phyloP scores from a whole-genome alignment of 2,329 filamentous ascomycete genomes.

The Proliferodiscus dingleyae region DNA sequence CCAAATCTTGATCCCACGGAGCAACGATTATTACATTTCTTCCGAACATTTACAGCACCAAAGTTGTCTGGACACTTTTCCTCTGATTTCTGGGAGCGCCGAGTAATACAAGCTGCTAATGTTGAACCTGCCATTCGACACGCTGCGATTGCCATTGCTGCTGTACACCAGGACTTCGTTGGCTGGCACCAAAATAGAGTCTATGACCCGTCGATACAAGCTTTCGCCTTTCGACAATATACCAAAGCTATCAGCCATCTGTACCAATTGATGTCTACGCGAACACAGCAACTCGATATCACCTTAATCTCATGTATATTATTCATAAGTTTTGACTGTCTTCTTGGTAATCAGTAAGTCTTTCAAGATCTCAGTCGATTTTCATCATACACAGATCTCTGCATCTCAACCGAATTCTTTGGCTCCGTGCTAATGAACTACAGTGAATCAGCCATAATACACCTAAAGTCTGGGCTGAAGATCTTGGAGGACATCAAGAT shows the following conservation, averaged over 20 bases:
- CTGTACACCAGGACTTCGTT: constrained; percentile 24
- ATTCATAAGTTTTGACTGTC: constrained; percentile 57
- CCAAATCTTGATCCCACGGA: constrained; percentile 8
- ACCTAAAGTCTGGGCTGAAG: constrained; percentile 25
- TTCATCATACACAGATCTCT: neutral
- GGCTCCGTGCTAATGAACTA: constrained; percentile 9
- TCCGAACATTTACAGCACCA: constrained; percentile 45
- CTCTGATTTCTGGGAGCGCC: constrained; percentile 56
- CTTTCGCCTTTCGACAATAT: constrained; percentile 54
- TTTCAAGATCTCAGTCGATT: neutral
- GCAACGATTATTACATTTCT: constrained; percentile 12
- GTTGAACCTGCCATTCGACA: constrained; percentile 27
- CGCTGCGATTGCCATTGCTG: constrained; percentile 21
- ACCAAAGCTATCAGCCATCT: constrained; percentile 45
- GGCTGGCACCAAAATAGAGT: constrained; percentile 41
- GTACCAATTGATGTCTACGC: constrained; percentile 23
- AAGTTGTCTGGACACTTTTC: constrained; percentile 62
- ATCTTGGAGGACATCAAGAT: constrained; percentile 24
- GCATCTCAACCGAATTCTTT: too few relatives aligned
- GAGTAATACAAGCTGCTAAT: constrained; percentile 58
- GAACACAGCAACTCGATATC: constrained; percentile 25
- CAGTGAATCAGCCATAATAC: constrained; percentile 25
- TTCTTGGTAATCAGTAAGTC: constrained; percentile 25
- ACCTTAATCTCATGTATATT: constrained; percentile 59
- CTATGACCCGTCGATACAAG: constrained; percentile 28